Evolutionary conservation across 768 basidiomycete genomes (phyloP).

Genomic region (Tephrocybe sp.): DNA sequence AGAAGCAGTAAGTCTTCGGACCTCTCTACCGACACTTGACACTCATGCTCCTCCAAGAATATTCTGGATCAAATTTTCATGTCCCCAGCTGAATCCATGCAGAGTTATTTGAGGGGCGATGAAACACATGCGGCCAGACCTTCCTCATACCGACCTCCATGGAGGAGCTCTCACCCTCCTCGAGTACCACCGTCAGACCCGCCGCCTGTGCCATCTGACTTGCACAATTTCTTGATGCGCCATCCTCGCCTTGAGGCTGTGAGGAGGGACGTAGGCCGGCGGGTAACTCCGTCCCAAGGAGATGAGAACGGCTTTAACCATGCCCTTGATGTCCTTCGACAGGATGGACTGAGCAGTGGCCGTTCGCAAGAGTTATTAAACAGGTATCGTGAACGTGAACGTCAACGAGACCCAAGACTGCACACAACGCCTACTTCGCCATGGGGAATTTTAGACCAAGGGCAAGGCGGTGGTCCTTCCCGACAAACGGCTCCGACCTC

Average conservation of each 20-base stretch:
- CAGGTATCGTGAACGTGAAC: conserved; percentile 26
- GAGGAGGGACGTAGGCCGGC: conserved; percentile 20
- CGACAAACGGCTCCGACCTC: not conserved
- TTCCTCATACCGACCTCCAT: conserved; percentile 1
- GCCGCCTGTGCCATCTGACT: conserved; percentile 11
- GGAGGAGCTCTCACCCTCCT: conserved; percentile 3
- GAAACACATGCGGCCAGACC: not conserved
- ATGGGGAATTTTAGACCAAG: conserved; percentile 15
- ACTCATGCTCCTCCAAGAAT: too few relatives aligned
- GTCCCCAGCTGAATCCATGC: not conserved
- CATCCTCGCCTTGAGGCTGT: conserved; percentile 28
- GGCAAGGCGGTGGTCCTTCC: not conserved
- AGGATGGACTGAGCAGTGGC: conserved; percentile 24
- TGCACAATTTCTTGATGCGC: conserved; percentile 24
- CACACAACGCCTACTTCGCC: conserved; percentile 5
- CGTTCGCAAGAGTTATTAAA: conserved; percentile 32
- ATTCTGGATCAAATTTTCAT: conserved; percentile 1
- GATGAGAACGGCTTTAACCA: conserved; percentile 26
- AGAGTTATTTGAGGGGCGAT: too few relatives aligned
- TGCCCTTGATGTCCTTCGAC: conserved; percentile 32
- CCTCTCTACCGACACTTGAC: too few relatives aligned
- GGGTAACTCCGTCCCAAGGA: conserved; percentile 10
- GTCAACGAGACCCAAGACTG: conserved; percentile 10
- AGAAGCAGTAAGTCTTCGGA: too few relatives aligned
- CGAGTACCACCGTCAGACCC: not conserved